Evolutionary conservation across 345 rosid species (phyloP), one percentile per base, ranked within the genome.

Genomic region (Erysimum cheiranthoides): DNA sequence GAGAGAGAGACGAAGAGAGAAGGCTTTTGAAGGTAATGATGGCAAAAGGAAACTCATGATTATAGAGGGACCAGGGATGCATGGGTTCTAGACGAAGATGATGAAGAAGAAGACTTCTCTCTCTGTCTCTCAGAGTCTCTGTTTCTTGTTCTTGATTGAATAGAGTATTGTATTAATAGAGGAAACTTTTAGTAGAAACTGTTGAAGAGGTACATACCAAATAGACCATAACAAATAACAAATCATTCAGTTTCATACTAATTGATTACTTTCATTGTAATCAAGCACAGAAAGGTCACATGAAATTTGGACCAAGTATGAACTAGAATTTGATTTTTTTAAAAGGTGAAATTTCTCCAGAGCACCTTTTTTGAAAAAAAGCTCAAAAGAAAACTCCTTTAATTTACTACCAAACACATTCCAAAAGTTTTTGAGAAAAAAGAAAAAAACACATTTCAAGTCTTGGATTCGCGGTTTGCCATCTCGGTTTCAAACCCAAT

Each of bases 11-110:
- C 34, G 43, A 36, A 34, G 45, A 50, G 34, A 68, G 64, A 67
- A 68, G 73, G 51, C 71, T 87, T 83, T 73, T 45, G 77, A 81
- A 78, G 56, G 90, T 66, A 83, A 86, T 88, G 91, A 87, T 91
- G 87, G 76, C 34, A 73, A 80, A 82, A 78, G 73, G 70, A 61
- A 52, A 76, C 75, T 76, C 70, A 86, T 86, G 75, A 88, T 88
- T 88, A 85, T 85, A 60, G 68, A 70, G 68, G 63, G 88, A 75
- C 81, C 80, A 61, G 79, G 63, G 61, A 63, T 58, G 82, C 56
- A 30, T 84, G 82, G 17, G 79, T 75, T 31, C 80, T 74, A 70
- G 61, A 71, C 40, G 61, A 57, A 71, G 76, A 63, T 53, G 70
- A 77, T 73, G 86, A 72, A 61, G 70, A 70, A 63, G 61, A 73